These are phyloP conservation scores for Metschnikowia rubicola DNA, from an alignment of 805 yeast species.

Conservation along the genomic window DNA sequence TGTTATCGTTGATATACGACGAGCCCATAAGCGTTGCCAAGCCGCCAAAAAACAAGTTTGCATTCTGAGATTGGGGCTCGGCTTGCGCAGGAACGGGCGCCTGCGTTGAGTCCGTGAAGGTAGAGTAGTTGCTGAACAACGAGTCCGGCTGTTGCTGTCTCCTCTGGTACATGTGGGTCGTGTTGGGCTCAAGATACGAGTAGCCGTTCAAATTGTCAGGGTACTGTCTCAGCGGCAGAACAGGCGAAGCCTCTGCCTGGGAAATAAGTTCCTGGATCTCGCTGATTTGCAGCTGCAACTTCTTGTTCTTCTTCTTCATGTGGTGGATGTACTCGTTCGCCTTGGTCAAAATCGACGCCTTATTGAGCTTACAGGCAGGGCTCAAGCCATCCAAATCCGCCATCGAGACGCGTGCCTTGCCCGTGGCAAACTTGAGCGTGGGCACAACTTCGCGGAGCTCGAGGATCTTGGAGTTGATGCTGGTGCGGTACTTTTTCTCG, in stretches of 20 bases:
- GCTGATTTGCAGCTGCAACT: slow-evolving; percentile 45
- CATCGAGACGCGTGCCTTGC: slow-evolving; percentile 21
- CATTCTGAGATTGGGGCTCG: not conserved
- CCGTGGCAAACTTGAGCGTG: slow-evolving; percentile 60
- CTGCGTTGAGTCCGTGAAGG: not conserved
- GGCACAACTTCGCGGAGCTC: slow-evolving; percentile 78
- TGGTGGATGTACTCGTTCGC: slow-evolving; percentile 78
- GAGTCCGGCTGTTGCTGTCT: not conserved
- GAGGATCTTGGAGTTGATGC: slow-evolving; percentile 66
- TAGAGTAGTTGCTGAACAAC: not conserved
- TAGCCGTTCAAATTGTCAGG: not conserved
- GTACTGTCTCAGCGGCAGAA: not conserved
- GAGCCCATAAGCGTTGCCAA: slow-evolving; percentile 64
- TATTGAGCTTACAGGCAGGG: slow-evolving; percentile 74
- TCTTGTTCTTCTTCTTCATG: slow-evolving; percentile 58
- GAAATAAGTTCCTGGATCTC: slow-evolving; percentile 37
- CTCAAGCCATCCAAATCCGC: slow-evolving; percentile 65
- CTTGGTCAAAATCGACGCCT: slow-evolving; percentile 71
- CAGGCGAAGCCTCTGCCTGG: not conserved
- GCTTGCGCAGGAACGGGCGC: not conserved
- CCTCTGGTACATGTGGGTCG: slow-evolving; percentile 1
- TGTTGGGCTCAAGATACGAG: not conserved
- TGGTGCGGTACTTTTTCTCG: slow-evolving; percentile 76
- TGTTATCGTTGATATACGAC: slow-evolving; percentile 51
- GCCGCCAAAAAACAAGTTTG: slow-evolving; percentile 57